phyloP scores from a whole-genome alignment of 352 stramenopile genomes.

The Pythium aphanidermatum region DNA sequence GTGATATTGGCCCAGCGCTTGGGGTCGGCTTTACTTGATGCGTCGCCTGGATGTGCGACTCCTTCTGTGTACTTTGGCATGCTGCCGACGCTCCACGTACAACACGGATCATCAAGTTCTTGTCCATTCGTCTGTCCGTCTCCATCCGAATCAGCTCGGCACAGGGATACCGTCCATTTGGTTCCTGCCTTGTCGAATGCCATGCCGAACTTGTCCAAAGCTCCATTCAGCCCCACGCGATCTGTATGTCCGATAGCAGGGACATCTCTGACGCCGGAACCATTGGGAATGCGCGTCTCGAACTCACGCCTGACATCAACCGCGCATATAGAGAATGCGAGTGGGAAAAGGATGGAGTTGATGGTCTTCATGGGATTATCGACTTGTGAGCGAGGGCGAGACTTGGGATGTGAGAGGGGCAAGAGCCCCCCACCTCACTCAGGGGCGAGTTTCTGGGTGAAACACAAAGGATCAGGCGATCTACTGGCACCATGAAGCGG shows the following conservation, averaged over 20 bases:
- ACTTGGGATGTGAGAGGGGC: too few relatives aligned
- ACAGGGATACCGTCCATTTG: constrained; percentile 32
- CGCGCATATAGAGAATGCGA: too few relatives aligned
- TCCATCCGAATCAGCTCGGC: constrained; percentile 41
- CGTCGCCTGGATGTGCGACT: constrained; percentile 14
- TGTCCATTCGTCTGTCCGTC: constrained; percentile 56
- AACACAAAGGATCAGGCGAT: too few relatives aligned
- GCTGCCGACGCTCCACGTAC: constrained; percentile 20
- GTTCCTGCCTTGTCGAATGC: constrained; percentile 25
- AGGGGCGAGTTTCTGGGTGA: too few relatives aligned
- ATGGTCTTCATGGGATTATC: too few relatives aligned
- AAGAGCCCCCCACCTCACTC: too few relatives aligned
- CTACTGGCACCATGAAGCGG: too few relatives aligned
- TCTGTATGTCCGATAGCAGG: constrained; percentile 28
- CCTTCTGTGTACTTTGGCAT: constrained; percentile 8
- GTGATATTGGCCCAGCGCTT: constrained; percentile 8
- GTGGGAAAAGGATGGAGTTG: too few relatives aligned
- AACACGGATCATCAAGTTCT: constrained; percentile 59
- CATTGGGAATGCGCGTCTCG: constrained; percentile 30
- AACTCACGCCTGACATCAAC: constrained; percentile 14
- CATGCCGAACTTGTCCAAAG: constrained; percentile 25
- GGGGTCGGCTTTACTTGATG: constrained; percentile 5
- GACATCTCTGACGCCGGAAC: constrained; percentile 25
- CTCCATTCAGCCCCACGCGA: not conserved
- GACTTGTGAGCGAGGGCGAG: too few relatives aligned